Evolutionary conservation across 2,329 filamentous ascomycete genomes (phyloP).

Genomic region (Madurella mycetomatis): DNA sequence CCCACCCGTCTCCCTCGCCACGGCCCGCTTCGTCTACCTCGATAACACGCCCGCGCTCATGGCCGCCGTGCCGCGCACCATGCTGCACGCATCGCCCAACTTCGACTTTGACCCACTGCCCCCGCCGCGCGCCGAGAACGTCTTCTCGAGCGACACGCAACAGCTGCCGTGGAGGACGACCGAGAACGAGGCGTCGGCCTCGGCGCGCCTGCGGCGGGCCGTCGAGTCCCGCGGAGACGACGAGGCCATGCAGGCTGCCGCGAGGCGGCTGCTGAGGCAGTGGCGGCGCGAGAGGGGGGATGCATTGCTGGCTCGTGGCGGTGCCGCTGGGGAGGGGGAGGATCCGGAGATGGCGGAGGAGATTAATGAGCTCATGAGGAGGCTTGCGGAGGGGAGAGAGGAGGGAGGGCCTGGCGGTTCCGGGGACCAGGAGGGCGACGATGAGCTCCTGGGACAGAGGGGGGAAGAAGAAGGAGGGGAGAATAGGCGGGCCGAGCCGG

Average conservation of each 20-base stretch:
- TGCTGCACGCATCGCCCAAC: conserved; percentile 61
- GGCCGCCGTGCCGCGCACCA: conserved; percentile 59
- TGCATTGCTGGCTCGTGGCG: background rate
- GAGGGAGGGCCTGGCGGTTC: background rate
- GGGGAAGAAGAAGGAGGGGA: background rate
- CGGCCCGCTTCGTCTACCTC: conserved; percentile 73
- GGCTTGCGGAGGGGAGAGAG: background rate
- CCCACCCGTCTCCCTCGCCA: conserved; percentile 39
- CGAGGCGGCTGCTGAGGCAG: background rate
- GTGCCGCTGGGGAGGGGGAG: no score
- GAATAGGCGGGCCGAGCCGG: background rate
- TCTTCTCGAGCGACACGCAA: conserved; percentile 44
- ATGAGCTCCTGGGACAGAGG: no score
- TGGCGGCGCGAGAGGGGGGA: background rate
- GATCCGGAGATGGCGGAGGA: background rate
- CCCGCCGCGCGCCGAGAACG: conserved; percentile 54
- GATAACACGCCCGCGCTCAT: conserved; percentile 71
- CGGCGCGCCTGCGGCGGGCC: no score
- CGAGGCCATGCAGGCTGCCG: background rate
- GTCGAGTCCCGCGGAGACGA: no score
- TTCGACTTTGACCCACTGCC: conserved; percentile 80
- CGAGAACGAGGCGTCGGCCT: background rate
- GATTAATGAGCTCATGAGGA: background rate
- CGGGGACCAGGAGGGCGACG: no score
- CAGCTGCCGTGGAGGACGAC: conserved; percentile 39